phyloP scores from a whole-genome alignment of 768 basidiomycete species.

The Agaricus sinodeliciosus region DNA sequence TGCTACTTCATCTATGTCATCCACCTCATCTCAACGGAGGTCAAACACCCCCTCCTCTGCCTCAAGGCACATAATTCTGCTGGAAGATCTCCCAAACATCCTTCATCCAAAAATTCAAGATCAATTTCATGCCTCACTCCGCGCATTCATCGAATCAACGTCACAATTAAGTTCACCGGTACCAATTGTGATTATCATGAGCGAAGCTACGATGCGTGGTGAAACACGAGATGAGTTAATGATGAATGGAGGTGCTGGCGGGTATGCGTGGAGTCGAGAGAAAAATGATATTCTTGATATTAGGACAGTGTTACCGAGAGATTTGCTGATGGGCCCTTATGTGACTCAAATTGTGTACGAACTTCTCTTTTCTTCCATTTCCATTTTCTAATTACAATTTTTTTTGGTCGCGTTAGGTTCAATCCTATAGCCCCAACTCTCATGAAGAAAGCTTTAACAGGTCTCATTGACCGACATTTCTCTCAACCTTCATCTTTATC shows the following conservation, averaged over 20 bases:
- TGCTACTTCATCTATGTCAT: constrained; percentile 10
- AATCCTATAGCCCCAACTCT: constrained; percentile 89
- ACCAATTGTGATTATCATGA: constrained; percentile 79
- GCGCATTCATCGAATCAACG: constrained; percentile 41
- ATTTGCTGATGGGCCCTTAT: constrained; percentile 62
- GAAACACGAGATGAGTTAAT: constrained; percentile 49
- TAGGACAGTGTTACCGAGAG: constrained; percentile 63
- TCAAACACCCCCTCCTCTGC: constrained; percentile 12
- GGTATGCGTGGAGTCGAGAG: constrained; percentile 35
- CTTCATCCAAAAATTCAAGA: constrained; percentile 62
- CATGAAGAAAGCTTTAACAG: constrained; percentile 70
- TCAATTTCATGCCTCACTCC: constrained; percentile 67
- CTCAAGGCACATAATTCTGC: constrained; percentile 56
- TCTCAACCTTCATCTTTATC: constrained; percentile 17
- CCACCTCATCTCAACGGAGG: constrained; percentile 8
- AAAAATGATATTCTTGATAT: constrained; percentile 45
- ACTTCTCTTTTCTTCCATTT: not conserved
- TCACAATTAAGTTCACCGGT: constrained; percentile 26
- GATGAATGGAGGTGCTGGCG: constrained; percentile 20
- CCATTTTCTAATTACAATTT: constrained; percentile 2
- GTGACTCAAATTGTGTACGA: constrained; percentile 77
- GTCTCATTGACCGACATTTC: constrained; percentile 46
- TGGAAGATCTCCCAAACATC: constrained; percentile 91
- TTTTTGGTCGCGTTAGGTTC: constrained; percentile 47
- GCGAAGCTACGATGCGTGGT: constrained; percentile 75